Conservation (phyloP, 148 eudicot genomes). For the Salicornia ramosissima region DNA sequence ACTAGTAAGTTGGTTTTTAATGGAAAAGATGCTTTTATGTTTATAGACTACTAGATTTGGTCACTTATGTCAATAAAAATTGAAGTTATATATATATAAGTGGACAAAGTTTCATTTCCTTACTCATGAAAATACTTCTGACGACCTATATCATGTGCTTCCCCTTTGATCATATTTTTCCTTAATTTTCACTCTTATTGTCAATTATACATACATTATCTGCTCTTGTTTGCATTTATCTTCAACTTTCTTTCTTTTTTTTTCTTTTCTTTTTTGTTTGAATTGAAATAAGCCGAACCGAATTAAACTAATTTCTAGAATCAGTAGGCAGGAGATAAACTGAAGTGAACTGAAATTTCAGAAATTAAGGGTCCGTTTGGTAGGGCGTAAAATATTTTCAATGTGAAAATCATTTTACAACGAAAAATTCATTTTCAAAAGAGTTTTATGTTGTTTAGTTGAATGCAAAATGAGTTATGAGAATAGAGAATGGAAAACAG, state of each 20-base stretch:
- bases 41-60: slow-evolving; percentile 33
- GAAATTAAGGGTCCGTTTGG: too few relatives aligned
- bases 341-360: too few relatives aligned
- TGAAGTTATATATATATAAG: slow-evolving; percentile 3
- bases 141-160: slow-evolving; percentile 31
- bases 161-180: slow-evolving; percentile 14
- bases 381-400: too few relatives aligned
- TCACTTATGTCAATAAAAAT: slow-evolving; percentile 5
- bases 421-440: too few relatives aligned
- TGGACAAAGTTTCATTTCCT: slow-evolving; percentile 25
- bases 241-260: slow-evolving; percentile 12
- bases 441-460: too few relatives aligned
- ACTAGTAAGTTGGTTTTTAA: slow-evolving; percentile 10
- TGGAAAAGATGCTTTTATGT: slow-evolving; percentile 27
- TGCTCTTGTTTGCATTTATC: neutral
- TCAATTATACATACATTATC: neutral
- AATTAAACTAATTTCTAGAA: too few relatives aligned
- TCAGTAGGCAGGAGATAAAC: too few relatives aligned
- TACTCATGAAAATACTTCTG: slow-evolving; percentile 24
- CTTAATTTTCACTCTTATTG: neutral
- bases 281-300: too few relatives aligned
- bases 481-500: too few relatives aligned
- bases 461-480: too few relatives aligned
- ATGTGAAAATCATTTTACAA: too few relatives aligned
- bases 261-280: slow-evolving; percentile 13